Conservation (phyloP, 352 stramenopile genomes). For the Lagenidium sp. region DNA sequence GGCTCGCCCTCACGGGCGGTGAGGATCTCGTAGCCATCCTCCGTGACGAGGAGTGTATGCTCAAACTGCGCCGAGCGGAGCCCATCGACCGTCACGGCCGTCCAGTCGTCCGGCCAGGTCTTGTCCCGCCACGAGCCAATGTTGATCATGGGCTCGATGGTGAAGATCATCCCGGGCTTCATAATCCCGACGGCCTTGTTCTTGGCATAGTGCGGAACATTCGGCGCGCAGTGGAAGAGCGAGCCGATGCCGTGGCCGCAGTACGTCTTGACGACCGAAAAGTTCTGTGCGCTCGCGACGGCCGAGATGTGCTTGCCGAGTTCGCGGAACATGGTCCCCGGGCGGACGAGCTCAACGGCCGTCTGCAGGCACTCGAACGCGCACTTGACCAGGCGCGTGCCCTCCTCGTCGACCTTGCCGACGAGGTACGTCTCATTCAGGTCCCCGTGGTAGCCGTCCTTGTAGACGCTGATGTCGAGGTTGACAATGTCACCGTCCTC, state of each 20-base stretch:
- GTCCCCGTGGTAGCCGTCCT: constrained; percentile 96
- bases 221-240: constrained; percentile 96
- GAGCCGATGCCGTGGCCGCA: constrained; percentile 97
- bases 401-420: constrained; percentile 93
- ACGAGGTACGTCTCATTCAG: constrained; percentile 98
- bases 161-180: constrained; percentile 98
- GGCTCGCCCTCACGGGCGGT: constrained; percentile 87
- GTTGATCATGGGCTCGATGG: constrained; percentile 99
- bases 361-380: constrained; percentile 91
- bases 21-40: constrained; percentile 96
- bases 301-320: constrained; percentile 92
- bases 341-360: constrained; percentile 87
- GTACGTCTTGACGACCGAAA: constrained; percentile 96
- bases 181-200: constrained; percentile 98
- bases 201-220: constrained; percentile 97
- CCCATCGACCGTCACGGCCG: constrained; percentile 93
- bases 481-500: constrained; percentile 98
- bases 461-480: constrained; percentile 96
- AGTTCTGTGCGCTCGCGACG: constrained; percentile 78
- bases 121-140: constrained; percentile 85
- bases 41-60: constrained; percentile 98
- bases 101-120: constrained; percentile 98
- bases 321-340: constrained; percentile 94
- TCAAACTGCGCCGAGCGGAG: constrained; percentile 95
- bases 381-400: constrained; percentile 87